Percentiles rank a stretch among this genome's conserved stretches.
These are phyloP conservation scores for Quercus ilex DNA, from an alignment of 306 rosid species.

Conservation along the genomic window DNA sequence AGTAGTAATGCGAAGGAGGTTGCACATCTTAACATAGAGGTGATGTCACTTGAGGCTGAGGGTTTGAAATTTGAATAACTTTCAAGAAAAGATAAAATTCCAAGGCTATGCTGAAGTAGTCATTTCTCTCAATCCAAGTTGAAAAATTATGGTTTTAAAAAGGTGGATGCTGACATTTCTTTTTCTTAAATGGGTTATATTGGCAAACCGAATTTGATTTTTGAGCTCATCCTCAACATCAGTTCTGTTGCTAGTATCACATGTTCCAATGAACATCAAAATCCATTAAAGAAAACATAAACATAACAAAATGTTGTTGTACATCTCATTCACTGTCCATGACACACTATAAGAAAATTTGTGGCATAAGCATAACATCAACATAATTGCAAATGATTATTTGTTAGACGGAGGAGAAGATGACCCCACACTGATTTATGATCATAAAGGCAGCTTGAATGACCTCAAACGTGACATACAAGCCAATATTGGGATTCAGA, in stretches of 20 bases:
- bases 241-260: neutral
- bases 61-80: neutral
- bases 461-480: constrained; percentile 12
- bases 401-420: neutral
- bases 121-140: neutral
- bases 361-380: neutral
- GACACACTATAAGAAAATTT: neutral
- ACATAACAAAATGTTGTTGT: neutral
- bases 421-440: constrained; percentile 4
- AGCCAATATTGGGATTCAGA: constrained; percentile 4
- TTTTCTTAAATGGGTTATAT: no score
- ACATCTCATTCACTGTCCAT: neutral
- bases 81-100: neutral
- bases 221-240: neutral
- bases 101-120: neutral
- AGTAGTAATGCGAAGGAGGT: neutral
- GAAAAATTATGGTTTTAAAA: neutral
- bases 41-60: neutral
- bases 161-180: no score
- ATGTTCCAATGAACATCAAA: neutral
- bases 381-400: constrained; percentile 1
- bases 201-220: neutral
- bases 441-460: neutral
- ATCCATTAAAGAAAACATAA: neutral
- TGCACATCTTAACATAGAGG: neutral